Evolutionary conservation across 2,329 filamentous ascomycete species (phyloP).

Genomic region (Apiospora malaysiana): DNA sequence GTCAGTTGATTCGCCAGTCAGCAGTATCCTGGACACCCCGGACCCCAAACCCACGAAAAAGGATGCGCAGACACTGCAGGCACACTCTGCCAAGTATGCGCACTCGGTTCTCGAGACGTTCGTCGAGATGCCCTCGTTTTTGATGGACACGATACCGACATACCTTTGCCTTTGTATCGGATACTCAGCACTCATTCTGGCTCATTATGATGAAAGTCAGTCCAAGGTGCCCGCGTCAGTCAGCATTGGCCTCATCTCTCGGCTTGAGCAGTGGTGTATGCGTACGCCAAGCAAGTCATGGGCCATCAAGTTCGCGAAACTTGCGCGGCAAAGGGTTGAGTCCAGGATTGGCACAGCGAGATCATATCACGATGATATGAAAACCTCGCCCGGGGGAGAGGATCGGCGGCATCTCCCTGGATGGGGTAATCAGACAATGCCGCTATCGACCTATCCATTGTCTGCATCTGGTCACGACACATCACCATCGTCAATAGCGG

Average conservation of each 20-base stretch:
- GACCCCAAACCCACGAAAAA: constrained; percentile 23
- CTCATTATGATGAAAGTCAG: constrained; percentile 39
- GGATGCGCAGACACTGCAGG: constrained; percentile 31
- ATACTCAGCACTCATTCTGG: constrained; percentile 41
- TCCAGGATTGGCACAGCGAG: constrained; percentile 28
- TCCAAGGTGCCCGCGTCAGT: constrained; percentile 37
- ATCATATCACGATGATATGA: constrained; percentile 11
- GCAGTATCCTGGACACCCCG: constrained; percentile 24
- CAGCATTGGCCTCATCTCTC: constrained; percentile 36
- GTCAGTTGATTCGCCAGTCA: constrained; percentile 22
- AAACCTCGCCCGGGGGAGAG: constrained; percentile 19
- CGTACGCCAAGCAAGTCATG: constrained; percentile 39
- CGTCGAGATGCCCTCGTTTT: constrained; percentile 39
- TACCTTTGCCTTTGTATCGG: constrained; percentile 40
- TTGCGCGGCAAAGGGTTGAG: constrained; percentile 38
- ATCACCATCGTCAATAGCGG: constrained; percentile 21
- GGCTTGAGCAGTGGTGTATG: constrained; percentile 38
- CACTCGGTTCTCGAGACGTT: constrained; percentile 39
- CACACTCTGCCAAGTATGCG: constrained; percentile 37
- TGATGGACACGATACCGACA: constrained; percentile 38
- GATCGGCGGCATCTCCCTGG: constrained; percentile 19
- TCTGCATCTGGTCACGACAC: constrained; percentile 19
- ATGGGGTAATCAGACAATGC: constrained; percentile 20
- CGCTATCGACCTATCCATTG: constrained; percentile 19
- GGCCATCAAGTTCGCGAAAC: constrained; percentile 38